phyloP scores from a whole-genome alignment of 805 yeast genomes.

The Kazachstania kunashirensis region DNA sequence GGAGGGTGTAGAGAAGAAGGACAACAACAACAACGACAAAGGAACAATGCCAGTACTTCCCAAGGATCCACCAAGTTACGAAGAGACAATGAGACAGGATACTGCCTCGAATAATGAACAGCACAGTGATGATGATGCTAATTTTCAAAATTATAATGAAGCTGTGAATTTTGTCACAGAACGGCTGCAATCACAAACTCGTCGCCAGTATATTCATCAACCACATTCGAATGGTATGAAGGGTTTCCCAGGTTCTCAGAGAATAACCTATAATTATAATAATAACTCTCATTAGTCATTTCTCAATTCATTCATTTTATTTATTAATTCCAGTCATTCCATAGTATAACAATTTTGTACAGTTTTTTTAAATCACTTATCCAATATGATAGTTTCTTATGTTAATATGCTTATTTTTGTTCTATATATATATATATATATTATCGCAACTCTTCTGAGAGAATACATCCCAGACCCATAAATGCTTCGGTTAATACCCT shows the following conservation, averaged over 20 bases:
- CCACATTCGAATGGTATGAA: constrained; percentile 5
- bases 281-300: background rate
- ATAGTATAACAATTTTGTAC: no score
- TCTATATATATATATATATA: background rate
- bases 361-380: no score
- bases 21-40: no score
- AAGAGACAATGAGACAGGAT: constrained; percentile 15
- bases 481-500: constrained; percentile 82
- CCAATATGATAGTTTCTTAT: no score
- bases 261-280: constrained; percentile 2
- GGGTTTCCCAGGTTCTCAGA: constrained; percentile 7
- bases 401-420: background rate
- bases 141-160: background rate
- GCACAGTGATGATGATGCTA: background rate
- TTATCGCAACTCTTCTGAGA: constrained; percentile 46
- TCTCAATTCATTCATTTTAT: no score
- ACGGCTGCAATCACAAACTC: constrained; percentile 1
- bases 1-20: no score
- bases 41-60: no score
- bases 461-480: constrained; percentile 75
- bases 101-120: background rate
- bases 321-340: no score
- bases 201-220: background rate
- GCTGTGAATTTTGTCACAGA: background rate
- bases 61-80: constrained; percentile 22